Base-by-base conservation (phyloP, 208 protist genomes). In the Crithidia sp. region DNA sequence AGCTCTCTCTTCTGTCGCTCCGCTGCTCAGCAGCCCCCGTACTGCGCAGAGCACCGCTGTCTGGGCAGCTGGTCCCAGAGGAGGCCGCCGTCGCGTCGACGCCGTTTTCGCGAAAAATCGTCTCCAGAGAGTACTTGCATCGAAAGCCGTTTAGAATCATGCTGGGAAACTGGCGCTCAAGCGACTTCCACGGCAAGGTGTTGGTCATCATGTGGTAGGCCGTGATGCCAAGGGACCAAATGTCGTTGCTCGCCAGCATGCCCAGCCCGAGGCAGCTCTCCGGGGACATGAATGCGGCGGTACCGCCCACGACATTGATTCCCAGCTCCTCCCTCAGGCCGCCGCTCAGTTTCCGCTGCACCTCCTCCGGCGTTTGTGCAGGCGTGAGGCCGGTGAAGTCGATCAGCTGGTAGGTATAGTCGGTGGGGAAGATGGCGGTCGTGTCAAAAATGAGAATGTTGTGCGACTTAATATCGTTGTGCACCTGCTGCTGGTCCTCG, bases 381-480 rank as follows among this genome's bases (percentile, higher is more conserved):
- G 45, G 14, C 4, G 43, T 40, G 41, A 83, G 12, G 28, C 68
- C 55, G 4, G 81, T 79, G 45, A 94, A 80, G 66, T 96, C 91
- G 14, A 79, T 66, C 9, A 96, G 71, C 55, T 94, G 92, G 70
- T 88, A 92, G 19, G 66, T 65, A 36, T 65, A 71, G 41, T 74
- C 64, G 6, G 59, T 50, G 6, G 45, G 70, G 39, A 65, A 71
- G 45, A 37, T 14, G 8, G 36, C 63, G 5, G 64, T n/a, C 0
- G 55, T 17, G 19, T 77, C 75, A 17, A 87, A 88, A 44, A 93
- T 47, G 3, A 96, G 68, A 75, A 95, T 91, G 67, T 96, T 96
- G 40, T 86, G 88, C 12, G 92, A 87, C 67, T 96, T 96, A 14
- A 96, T 49, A 60, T 96, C 92, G 59, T 94, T 94, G 82, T 96